Conservation (phyloP, 2,329 filamentous ascomycete species). For the Trichoderma sp. region DNA sequence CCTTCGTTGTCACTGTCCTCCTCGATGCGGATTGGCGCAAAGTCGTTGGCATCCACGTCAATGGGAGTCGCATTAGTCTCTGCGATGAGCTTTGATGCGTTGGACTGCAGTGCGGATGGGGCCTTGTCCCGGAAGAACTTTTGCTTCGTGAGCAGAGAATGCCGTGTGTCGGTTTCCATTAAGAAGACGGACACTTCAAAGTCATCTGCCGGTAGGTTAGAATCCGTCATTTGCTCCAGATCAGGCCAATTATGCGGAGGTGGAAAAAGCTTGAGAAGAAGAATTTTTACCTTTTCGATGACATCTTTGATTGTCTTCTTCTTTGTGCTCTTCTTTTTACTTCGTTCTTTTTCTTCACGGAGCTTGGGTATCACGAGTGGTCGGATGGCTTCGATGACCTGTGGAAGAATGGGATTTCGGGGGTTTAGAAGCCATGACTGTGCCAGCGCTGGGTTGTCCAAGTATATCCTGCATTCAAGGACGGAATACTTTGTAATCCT, state of each 20-base stretch:
- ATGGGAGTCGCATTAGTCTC: constrained; percentile 56
- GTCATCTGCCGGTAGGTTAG: constrained; percentile 63
- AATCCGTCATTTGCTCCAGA: neutral
- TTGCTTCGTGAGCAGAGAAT: constrained; percentile 82
- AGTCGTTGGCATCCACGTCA: constrained; percentile 50
- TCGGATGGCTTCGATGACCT: constrained; percentile 81
- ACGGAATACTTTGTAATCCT: constrained; percentile 92
- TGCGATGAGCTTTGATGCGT: constrained; percentile 62
- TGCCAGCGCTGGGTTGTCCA: constrained; percentile 83
- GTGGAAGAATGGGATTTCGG: constrained; percentile 73
- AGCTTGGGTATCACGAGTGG: constrained; percentile 89
- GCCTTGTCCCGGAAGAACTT: constrained; percentile 70
- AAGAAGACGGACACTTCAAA: constrained; percentile 96
- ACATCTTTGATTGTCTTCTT: constrained; percentile 87
- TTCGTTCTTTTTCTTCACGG: constrained; percentile 72
- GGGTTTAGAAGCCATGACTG: constrained; percentile 82
- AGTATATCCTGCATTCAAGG: constrained; percentile 94
- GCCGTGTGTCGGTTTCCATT: constrained; percentile 79
- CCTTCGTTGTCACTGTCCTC: constrained; percentile 50
- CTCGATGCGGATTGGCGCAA: constrained; percentile 41
- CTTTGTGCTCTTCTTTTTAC: constrained; percentile 65
- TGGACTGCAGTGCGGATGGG: constrained; percentile 57
- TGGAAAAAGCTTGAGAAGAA: neutral
- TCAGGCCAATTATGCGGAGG: neutral
- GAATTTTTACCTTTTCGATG: constrained; percentile 64